These are phyloP conservation scores for Gossypium gossypioides DNA, from an alignment of 441 rosid species.

Conservation along the genomic window DNA sequence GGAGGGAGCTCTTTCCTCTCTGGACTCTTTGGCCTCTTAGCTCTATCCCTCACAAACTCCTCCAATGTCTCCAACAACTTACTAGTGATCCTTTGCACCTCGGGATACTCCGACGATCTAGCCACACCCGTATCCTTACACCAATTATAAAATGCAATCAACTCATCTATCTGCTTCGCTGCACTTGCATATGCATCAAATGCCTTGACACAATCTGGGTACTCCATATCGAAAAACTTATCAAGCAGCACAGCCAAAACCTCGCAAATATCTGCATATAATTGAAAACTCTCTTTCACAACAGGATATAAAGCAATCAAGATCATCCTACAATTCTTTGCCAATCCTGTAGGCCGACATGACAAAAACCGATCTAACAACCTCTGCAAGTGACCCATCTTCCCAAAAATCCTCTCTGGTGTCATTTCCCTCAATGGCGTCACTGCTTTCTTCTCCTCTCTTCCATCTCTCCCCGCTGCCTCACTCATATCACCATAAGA, in stretches of 20 bases:
- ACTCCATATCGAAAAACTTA: constrained; percentile 93
- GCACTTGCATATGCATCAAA: constrained; percentile 75
- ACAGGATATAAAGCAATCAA: constrained; percentile 62
- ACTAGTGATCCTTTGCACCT: constrained; percentile 82
- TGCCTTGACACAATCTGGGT: constrained; percentile 73
- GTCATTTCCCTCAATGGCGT: constrained; percentile 88
- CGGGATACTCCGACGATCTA: constrained; percentile 89
- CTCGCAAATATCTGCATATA: constrained; percentile 81
- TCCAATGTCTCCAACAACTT: constrained; percentile 85
- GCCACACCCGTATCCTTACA: constrained; percentile 86
- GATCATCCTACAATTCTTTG: constrained; percentile 66
- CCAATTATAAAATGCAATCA: constrained; percentile 66
- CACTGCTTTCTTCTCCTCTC: constrained; percentile 38
- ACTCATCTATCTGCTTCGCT: constrained; percentile 86
- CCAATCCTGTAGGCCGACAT: constrained; percentile 72
- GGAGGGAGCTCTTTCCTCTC: constrained; percentile 57
- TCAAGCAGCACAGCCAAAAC: constrained; percentile 84
- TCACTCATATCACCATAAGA: constrained; percentile 84
- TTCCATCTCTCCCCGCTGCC: constrained; percentile 40
- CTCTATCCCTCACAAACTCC: constrained; percentile 86
- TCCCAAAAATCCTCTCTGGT: constrained; percentile 71
- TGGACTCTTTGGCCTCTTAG: constrained; percentile 73
- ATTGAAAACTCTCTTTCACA: constrained; percentile 78
- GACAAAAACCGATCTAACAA: constrained; percentile 74
- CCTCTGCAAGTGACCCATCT: constrained; percentile 83